Evolutionary conservation across 495 filamentous ascomycete genomes (phyloP), one percentile per base, ranked within the genome.

Genomic region (Corynascus novoguineensis): DNA sequence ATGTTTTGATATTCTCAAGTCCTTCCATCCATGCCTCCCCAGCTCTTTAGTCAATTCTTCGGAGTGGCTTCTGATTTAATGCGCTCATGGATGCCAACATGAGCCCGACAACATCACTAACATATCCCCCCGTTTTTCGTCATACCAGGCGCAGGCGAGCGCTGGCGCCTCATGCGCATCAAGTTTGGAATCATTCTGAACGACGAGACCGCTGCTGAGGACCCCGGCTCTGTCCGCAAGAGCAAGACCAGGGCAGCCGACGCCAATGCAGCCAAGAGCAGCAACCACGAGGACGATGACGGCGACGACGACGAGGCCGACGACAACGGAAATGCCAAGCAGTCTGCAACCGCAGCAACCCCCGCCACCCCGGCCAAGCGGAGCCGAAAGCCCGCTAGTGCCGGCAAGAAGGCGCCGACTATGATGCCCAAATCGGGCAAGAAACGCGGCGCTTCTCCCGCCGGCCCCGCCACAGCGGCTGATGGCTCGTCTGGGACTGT

Each of bases 101-200:
- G 12, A 25, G 5, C 22, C 15, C 11, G 14, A 5, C 2, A 7
- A 12, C n/a, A 21, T 9, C 22, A 48, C 53, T 48, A 48, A 55
- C 52, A 8, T 1, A 8, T 17, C 32, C 19, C 15, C 32, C 24
- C n/a, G n/a, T n/a, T n/a, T n/a, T n/a, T n/a, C n/a, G n/a, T n/a
- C 27, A 22, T 19, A 53, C 5, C 21, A 49, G 53, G 32, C 34
- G 35, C 46, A 24, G 31, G 12, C 29, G 60, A 59, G 40, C 50
- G 55, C 51, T 62, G 55, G 55, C 56, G 60, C 27, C n/a, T 53
- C 2, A 11, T 62, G 3, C 55, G 55, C 22, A 32, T 40, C 28
- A 55, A 51, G 46, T 55, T 22, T 22, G 19, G 32, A 10, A 29
- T 58, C 41, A 32, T 34, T 3, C 15, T 32, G 14, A 4, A 25